phyloP scores from a whole-genome alignment of 1,284 basidiomycete species.

The Ustilago cynodontis region DNA sequence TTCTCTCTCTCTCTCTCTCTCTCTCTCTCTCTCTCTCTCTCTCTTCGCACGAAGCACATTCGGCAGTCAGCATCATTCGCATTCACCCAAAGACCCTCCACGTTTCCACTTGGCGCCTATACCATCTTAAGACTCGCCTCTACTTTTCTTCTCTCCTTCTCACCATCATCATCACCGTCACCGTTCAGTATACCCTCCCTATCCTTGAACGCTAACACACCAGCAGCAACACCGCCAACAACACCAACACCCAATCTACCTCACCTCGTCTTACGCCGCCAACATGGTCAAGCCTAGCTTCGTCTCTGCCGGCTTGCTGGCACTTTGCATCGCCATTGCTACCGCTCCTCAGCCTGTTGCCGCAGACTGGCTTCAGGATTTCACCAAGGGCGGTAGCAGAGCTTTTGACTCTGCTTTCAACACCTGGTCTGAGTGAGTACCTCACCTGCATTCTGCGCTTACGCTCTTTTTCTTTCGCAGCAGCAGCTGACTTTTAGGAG shows the following conservation, averaged over 20 bases:
- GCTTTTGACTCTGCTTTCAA: constrained; percentile 64
- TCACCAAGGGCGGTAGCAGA: constrained; percentile 53
- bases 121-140: not conserved
- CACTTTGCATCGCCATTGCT: constrained; percentile 58
- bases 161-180: constrained; percentile 12
- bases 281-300: constrained; percentile 61
- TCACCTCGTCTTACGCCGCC: not conserved
- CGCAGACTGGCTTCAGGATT: constrained; percentile 61
- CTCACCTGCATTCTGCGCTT: too few relatives aligned
- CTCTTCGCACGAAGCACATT: constrained; percentile 4
- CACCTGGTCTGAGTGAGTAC: constrained; percentile 64
- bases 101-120: not conserved
- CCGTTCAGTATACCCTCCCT: not conserved
- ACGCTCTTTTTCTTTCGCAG: too few relatives aligned
- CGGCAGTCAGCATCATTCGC: too few relatives aligned
- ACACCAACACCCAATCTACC: not conserved
- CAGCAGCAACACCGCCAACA: too few relatives aligned
- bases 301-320: constrained; percentile 60
- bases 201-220: not conserved
- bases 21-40: not conserved
- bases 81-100: not conserved
- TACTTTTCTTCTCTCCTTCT: constrained; percentile 8
- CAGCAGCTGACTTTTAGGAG: too few relatives aligned
- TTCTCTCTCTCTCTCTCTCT: too few relatives aligned
- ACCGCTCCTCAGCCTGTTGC: constrained; percentile 52